These are phyloP conservation scores for Earliella scabrosa DNA, from an alignment of 1,284 basidiomycete genomes.

Conservation along the genomic window DNA sequence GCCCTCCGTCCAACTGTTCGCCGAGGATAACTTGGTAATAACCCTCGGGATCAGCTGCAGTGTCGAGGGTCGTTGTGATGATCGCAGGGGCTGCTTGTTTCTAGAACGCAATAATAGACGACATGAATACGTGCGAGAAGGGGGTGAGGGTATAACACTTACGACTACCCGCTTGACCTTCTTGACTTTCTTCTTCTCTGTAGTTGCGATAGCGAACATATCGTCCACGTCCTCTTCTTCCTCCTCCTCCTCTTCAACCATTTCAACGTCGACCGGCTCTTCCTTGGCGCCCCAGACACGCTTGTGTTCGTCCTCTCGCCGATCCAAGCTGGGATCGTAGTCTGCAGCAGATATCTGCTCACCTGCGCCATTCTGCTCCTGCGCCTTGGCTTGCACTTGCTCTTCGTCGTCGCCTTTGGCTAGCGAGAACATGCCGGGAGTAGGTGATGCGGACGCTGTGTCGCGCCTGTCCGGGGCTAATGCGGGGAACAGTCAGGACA, in stretches of 20 bases:
- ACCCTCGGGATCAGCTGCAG: conserved; percentile 88
- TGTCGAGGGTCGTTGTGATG: conserved; percentile 72
- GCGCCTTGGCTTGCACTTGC: conserved; percentile 42
- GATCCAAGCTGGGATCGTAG: conserved; percentile 89
- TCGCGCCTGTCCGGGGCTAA: conserved; percentile 47
- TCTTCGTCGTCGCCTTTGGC: conserved; percentile 63
- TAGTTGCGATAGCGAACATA: conserved; percentile 79
- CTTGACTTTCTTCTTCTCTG: conserved; percentile 63
- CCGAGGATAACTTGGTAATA: conserved; percentile 96
- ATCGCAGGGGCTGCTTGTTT: conserved; percentile 63
- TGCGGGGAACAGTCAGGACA: background rate
- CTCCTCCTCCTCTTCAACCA: conserved; percentile 60
- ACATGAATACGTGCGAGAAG: conserved; percentile 3
- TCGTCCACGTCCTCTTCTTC: conserved; percentile 81
- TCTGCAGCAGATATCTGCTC: conserved; percentile 89
- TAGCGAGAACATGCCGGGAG: conserved; percentile 58
- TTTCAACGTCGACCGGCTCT: conserved; percentile 50
- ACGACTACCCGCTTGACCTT: conserved; percentile 61
- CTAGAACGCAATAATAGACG: conserved; percentile 30
- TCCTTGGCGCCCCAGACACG: conserved; percentile 56
- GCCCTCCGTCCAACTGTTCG: conserved; percentile 90
- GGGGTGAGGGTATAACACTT: conserved; percentile 31
- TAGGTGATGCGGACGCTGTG: conserved; percentile 59
- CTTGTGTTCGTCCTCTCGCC: conserved; percentile 79
- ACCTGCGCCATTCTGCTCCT: conserved; percentile 50